Percentiles rank a stretch among this genome's conserved stretches.
phyloP scores from a whole-genome alignment of 345 rosid genomes.

The Durio zibethinus region DNA sequence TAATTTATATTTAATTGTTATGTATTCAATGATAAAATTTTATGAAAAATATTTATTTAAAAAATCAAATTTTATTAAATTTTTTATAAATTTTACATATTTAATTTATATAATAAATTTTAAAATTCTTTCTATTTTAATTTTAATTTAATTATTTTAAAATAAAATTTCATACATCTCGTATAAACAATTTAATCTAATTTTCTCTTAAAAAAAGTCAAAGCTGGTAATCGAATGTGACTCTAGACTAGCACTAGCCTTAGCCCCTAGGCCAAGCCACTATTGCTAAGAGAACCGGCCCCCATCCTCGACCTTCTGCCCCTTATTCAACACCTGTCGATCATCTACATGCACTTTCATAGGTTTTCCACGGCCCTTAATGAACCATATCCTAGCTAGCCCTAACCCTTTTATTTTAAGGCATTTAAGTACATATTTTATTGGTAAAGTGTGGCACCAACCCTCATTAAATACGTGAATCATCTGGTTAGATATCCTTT shows the following conservation, averaged over 20 bases:
- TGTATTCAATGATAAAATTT: too few relatives aligned
- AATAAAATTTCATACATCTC: too few relatives aligned
- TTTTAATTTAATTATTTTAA: too few relatives aligned
- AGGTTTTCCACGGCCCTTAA: background rate
- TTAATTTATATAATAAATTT: too few relatives aligned
- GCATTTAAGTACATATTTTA: background rate
- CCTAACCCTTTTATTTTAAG: background rate
- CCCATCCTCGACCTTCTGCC: background rate
- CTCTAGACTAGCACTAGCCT: background rate
- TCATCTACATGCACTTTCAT: background rate
- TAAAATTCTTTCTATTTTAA: too few relatives aligned
- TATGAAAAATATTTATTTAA: too few relatives aligned
- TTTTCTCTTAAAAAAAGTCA: background rate
- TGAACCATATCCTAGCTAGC: background rate
- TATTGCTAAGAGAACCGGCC: background rate
- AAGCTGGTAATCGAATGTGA: background rate
- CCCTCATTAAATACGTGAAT: background rate
- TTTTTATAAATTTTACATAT: too few relatives aligned
- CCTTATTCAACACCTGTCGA: background rate
- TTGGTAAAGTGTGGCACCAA: background rate
- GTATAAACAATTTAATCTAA: too few relatives aligned
- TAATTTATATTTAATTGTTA: too few relatives aligned
- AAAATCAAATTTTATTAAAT: too few relatives aligned
- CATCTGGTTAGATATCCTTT: too few relatives aligned
- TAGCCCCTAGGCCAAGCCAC: background rate